Percentiles rank a stretch among this genome's conserved stretches.
Conservation (phyloP, 495 filamentous ascomycete genomes). For the Achaetomiella virescens region DNA sequence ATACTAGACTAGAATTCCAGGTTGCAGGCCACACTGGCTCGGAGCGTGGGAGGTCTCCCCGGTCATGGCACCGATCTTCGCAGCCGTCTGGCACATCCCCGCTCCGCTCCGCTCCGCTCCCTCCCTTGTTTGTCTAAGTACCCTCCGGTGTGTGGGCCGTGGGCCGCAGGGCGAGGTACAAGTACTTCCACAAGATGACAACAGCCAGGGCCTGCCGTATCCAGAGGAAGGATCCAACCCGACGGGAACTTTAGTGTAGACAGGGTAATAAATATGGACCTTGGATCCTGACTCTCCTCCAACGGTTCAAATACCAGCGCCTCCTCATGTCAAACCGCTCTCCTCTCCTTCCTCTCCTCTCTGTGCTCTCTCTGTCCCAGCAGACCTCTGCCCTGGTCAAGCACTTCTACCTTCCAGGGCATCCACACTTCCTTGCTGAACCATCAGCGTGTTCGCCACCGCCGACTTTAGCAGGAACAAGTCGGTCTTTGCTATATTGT, state of each 20-base stretch:
- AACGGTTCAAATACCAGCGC: background rate
- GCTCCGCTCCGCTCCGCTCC: background rate
- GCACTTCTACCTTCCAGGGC: background rate
- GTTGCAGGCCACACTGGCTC: constrained; percentile 4
- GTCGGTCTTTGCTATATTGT: too few relatives aligned
- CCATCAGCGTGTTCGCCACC: too few relatives aligned
- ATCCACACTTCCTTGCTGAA: too few relatives aligned
- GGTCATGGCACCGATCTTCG: constrained; percentile 1
- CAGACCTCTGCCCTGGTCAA: background rate
- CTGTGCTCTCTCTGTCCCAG: background rate
- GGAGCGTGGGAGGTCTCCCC: background rate
- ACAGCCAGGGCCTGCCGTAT: constrained; percentile 2
- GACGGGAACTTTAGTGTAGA: background rate
- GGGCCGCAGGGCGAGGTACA: background rate
- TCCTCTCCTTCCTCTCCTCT: background rate
- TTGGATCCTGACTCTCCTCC: background rate
- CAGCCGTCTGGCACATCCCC: background rate
- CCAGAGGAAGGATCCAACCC: background rate
- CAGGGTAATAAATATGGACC: background rate
- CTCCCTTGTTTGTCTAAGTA: background rate
- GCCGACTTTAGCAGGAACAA: too few relatives aligned
- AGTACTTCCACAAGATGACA: constrained; percentile 3
- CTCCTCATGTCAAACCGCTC: background rate
- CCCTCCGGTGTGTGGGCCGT: background rate
- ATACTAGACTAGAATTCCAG: background rate